phyloP scores from a whole-genome alignment of 306 rosid species.

The Corylus americana region DNA sequence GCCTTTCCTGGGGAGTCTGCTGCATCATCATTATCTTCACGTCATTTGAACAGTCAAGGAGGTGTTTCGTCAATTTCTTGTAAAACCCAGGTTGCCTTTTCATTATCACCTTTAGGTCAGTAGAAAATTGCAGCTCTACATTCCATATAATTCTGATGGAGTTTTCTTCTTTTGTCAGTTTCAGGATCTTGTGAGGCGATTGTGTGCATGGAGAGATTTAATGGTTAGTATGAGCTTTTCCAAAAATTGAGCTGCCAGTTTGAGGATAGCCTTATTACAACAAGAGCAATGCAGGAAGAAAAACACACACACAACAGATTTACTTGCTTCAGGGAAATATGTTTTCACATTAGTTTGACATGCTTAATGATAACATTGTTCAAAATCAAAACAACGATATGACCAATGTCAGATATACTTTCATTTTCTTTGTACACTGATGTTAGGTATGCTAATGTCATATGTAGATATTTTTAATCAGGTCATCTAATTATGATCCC shows the following conservation, averaged over 20 bases:
- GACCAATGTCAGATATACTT: not conserved
- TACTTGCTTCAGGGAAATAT: not conserved
- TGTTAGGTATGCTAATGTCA: not conserved
- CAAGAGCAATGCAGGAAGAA: not conserved
- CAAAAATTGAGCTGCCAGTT: conserved; percentile 26
- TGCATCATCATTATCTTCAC: conserved; percentile 70
- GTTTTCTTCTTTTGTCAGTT: conserved; percentile 36
- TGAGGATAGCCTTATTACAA: conserved; percentile 15
- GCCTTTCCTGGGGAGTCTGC: conserved; percentile 80
- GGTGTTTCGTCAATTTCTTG: conserved; percentile 47
- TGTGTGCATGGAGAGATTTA: conserved; percentile 88
- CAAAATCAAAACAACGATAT: not conserved
- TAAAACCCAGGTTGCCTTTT: conserved; percentile 58
- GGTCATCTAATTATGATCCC: not conserved
- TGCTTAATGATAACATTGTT: not conserved
- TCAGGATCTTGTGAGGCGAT: conserved; percentile 63
- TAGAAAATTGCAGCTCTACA: conserved; percentile 17
- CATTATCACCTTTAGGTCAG: not conserved
- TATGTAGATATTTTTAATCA: not conserved
- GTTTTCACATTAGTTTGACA: not conserved
- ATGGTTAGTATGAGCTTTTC: conserved; percentile 63
- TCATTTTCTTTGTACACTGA: not conserved
- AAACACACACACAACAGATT: not conserved
- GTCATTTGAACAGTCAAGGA: conserved; percentile 48
- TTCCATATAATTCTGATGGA: conserved; percentile 16